Evolutionary conservation across 495 filamentous ascomycete species (phyloP).

Genomic region (Platismatia glauca): DNA sequence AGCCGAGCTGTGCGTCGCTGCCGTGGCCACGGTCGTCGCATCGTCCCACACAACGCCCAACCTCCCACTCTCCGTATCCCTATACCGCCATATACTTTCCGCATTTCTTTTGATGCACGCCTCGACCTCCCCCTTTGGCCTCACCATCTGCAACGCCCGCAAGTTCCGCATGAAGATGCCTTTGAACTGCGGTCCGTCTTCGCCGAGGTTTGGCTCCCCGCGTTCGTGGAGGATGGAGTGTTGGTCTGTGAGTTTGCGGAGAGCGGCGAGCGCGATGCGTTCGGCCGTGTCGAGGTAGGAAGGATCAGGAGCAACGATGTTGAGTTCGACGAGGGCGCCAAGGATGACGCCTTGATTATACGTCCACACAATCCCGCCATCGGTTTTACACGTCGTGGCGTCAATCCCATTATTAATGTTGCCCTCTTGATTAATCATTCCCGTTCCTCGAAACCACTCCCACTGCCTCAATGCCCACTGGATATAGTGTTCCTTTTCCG

Average conservation of each 20-base stretch:
- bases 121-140: slow-evolving; percentile 43
- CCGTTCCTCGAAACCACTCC: slow-evolving; percentile 57
- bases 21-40: slow-evolving; percentile 35
- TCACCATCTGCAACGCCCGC: slow-evolving; percentile 44
- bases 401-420: slow-evolving; percentile 64
- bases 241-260: slow-evolving; percentile 30
- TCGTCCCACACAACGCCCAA: slow-evolving; percentile 48
- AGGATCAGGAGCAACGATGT: slow-evolving; percentile 42
- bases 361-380: slow-evolving; percentile 53
- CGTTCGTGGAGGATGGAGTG: slow-evolving; percentile 49
- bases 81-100: slow-evolving; percentile 55
- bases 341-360: slow-evolving; percentile 78
- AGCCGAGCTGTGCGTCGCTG: slow-evolving; percentile 56
- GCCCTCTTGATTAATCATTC: slow-evolving; percentile 53
- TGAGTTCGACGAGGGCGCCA: slow-evolving; percentile 60
- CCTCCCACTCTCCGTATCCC: slow-evolving; percentile 39
- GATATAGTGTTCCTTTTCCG: slow-evolving; percentile 42
- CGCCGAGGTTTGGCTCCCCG: slow-evolving; percentile 54
- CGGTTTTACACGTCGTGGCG: slow-evolving; percentile 50
- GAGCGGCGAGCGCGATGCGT: slow-evolving; percentile 55
- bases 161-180: slow-evolving; percentile 69
- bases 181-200: slow-evolving; percentile 63
- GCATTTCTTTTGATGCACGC: slow-evolving; percentile 53
- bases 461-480: slow-evolving; percentile 49
- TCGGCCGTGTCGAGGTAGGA: slow-evolving; percentile 48